Evolutionary conservation across 1,284 basidiomycete species (phyloP), one percentile per base, ranked within the genome.

Genomic region (Ustilago crameri): DNA sequence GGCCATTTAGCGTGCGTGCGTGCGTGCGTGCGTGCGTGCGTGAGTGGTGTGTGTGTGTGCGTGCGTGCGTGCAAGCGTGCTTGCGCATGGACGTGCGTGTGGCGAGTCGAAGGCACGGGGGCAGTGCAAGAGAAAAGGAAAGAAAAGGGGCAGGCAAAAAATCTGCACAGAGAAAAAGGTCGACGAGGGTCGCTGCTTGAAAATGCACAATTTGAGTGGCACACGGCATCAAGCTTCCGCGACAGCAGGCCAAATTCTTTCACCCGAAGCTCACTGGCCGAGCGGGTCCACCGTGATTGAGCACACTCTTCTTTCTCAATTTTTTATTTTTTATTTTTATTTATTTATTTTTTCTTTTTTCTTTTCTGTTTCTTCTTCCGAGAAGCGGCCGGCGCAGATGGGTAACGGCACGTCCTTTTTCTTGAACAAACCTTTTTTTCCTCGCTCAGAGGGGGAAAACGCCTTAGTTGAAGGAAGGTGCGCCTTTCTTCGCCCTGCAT

Each of bases 401-500:
- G 45, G 20, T 46, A 22, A 51, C 41, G 20, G 35, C 46, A 60
- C 46, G 37, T 48, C 24, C 45, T 46, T 44, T 49, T 32, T 44
- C 34, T 24, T 32, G 20, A 18, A 35, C 35, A 37, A n/a, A n/a
- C n/a, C 35, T 37, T 37, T 37, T 37, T 15, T n/a, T 14, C 5
- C 35, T 17, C 17, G 35, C 35, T n/a, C 9, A 17, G 9, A 37
- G 30, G 30, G 30, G 12, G 30, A 30, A 30, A 12, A 30, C 30
- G 30, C 30, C 30, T 30, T 30, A 30, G 30, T 30, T 12, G n/a
- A n/a, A n/a, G 5, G 30, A 30, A 30, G 47, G 44, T 18, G 49
- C 51, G 49, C 27, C 30, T 26, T 43, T 60, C 44, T 51, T 62
- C 59, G 51, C 48, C 63, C 51, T 64, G 62, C 62, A 57, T 50